Percentiles rank a stretch among this genome's conserved stretches.
Evolutionary conservation across 805 yeast genomes (phyloP).

Genomic region (Priceomyces fermenticarens): DNA sequence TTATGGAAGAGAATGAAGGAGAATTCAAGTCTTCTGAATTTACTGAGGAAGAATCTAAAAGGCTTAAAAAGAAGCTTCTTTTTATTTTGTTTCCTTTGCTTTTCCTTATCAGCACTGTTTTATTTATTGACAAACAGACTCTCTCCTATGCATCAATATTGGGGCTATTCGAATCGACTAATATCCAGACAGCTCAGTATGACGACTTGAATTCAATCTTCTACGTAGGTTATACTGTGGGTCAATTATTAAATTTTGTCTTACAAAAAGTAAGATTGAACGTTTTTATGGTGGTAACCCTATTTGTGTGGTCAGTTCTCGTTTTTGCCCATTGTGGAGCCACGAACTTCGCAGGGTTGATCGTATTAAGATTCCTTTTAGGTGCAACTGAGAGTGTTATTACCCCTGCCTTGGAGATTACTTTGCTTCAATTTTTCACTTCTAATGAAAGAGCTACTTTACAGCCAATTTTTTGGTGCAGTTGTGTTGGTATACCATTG

Average conservation of each 20-base stretch:
- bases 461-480: constrained; percentile 48
- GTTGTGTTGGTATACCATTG: constrained; percentile 40
- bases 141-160: constrained; percentile 47
- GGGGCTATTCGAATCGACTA: constrained; percentile 47
- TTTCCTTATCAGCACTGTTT: constrained; percentile 32
- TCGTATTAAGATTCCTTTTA: constrained; percentile 46
- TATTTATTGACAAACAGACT: constrained; percentile 53
- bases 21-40: background rate
- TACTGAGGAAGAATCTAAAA: constrained; percentile 1
- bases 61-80: constrained; percentile 1
- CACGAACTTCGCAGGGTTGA: constrained; percentile 42
- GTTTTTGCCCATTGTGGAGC: constrained; percentile 47
- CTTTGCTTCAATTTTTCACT: constrained; percentile 48
- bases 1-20: constrained; percentile 31
- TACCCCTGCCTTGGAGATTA: constrained; percentile 32
- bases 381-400: constrained; percentile 33
- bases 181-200: constrained; percentile 40
- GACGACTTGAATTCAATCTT: constrained; percentile 51
- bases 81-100: constrained; percentile 1
- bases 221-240: constrained; percentile 49
- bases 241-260: constrained; percentile 44
- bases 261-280: constrained; percentile 43
- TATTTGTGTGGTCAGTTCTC: constrained; percentile 39
- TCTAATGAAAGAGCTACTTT: constrained; percentile 42
- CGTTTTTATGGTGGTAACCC: constrained; percentile 23